phyloP scores from a whole-genome alignment of 2,329 filamentous ascomycete species.

The Aquanectria penicillioides region DNA sequence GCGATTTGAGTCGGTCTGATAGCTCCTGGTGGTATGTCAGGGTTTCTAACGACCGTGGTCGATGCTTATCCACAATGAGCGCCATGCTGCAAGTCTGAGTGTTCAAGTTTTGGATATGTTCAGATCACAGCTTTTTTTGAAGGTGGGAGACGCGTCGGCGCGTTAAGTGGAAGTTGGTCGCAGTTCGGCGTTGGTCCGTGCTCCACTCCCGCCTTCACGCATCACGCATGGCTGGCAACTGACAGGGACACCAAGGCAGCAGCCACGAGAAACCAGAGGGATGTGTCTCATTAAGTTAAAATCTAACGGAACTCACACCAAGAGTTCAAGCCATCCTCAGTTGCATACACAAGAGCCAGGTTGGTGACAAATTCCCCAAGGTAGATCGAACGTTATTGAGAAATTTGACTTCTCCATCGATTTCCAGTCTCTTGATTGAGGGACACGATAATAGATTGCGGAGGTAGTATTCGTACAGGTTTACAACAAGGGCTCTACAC shows the following conservation, averaged over 20 bases:
- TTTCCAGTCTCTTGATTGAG: not conserved
- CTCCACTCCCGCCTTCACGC: not conserved
- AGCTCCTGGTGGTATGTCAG: slow-evolving; percentile 91
- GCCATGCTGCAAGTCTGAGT: slow-evolving; percentile 60
- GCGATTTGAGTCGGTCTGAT: slow-evolving; percentile 84
- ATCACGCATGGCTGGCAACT: not conserved
- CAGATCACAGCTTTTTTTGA: slow-evolving; percentile 35
- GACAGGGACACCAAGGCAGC: not conserved
- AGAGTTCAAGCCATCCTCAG: too few relatives aligned
- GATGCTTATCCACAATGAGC: slow-evolving; percentile 77
- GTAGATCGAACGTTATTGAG: too few relatives aligned
- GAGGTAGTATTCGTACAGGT: slow-evolving; percentile 40
- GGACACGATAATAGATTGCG: slow-evolving; percentile 3
- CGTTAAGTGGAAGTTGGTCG: slow-evolving; percentile 49
- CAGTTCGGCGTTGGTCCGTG: slow-evolving; percentile 35
- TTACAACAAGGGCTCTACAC: slow-evolving; percentile 36
- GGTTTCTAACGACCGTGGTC: slow-evolving; percentile 77
- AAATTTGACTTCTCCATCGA: not conserved
- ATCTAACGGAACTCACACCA: too few relatives aligned
- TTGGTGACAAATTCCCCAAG: too few relatives aligned
- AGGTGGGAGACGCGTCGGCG: slow-evolving; percentile 48
- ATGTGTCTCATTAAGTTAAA: too few relatives aligned
- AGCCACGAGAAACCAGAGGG: too few relatives aligned
- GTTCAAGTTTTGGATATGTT: slow-evolving; percentile 25
- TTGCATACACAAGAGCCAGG: too few relatives aligned